Evolutionary conservation across 306 rosid genomes (phyloP).

Genomic region (Malus asiatica): DNA sequence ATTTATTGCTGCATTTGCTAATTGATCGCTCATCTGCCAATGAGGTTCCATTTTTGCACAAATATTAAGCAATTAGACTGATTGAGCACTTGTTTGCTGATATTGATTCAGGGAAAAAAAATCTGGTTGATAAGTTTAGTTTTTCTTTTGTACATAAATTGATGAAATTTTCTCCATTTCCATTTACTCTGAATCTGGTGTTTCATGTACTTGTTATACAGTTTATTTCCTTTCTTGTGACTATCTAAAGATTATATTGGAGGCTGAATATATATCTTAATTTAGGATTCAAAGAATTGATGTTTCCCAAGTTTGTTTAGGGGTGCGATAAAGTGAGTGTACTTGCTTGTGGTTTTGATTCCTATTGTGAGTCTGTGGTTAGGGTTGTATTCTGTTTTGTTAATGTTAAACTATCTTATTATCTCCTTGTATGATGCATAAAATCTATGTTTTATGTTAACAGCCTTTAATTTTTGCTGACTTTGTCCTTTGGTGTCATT

Average conservation of each 20-base stretch:
- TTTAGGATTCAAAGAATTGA: background rate
- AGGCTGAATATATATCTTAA: background rate
- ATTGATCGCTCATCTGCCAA: background rate
- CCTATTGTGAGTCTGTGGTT: background rate
- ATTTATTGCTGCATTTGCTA: background rate
- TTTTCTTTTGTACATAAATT: background rate
- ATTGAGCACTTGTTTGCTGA: background rate
- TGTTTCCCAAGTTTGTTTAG: background rate
- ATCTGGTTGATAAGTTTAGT: background rate
- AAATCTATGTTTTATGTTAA: background rate
- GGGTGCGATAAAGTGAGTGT: background rate
- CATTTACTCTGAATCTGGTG: background rate
- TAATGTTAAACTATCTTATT: background rate
- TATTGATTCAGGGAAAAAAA: background rate
- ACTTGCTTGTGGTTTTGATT: background rate
- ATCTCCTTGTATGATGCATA: background rate
- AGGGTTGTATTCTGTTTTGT: background rate
- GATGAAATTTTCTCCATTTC: background rate
- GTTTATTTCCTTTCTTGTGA: background rate
- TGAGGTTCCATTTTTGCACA: background rate
- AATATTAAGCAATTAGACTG: background rate
- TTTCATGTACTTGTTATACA: background rate
- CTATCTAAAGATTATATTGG: background rate
- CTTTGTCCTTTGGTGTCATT: conserved; percentile 7
- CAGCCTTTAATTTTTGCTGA: background rate